Evolutionary conservation across 2,329 filamentous ascomycete genomes (phyloP), one percentile per base, ranked within the genome.

Genomic region (Xylaria polymorpha): DNA sequence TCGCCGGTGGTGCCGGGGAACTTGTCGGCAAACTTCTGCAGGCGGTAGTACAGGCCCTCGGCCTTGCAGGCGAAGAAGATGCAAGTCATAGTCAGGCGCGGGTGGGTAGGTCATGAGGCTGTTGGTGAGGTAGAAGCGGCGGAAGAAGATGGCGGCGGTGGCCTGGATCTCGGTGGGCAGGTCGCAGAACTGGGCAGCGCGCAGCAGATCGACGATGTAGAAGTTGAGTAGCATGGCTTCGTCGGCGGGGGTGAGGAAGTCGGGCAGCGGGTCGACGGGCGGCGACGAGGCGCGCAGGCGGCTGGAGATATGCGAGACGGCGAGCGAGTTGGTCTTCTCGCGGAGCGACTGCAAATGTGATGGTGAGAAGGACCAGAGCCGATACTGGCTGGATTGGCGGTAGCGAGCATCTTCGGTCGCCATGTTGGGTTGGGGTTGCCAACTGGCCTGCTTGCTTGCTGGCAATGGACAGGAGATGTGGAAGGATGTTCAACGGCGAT

Each of bases 21-120:
- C 71, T 88, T 90, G 61, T 89, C 87, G 32, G 88, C 89, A 76
- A 97, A 97, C 77, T 85, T 84, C 22, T 80, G 78, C 5, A 87
- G 80, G 20, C 89, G 87, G 69, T 91, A 89, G 79, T 95, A 94
- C 79, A 90, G 88, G 69, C 93, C 93, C 77, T 99, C 95, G 4
- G 94, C 93, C 82, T 99, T 99, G 76, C 91, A 94, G 10, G 94
- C 94, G 72, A 99, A 92, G 84, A 97, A 98, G 64, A 99, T 87
- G 43, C 92, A 93, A 37, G 94, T 96, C 78, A 94, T 93, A 79
- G 97, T 90, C 73, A 98, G 92, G 94, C 91, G 71, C 93, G 92
- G 0, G 95, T 71, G 95, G 93, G 79, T 99, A 98, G 37, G 94
- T 97, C 93, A 98, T 97, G 77, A 94, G 89, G 48, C 93, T 97